phyloP scores from a whole-genome alignment of 2,329 filamentous ascomycete genomes.

The Aspergillus arachidicola region DNA sequence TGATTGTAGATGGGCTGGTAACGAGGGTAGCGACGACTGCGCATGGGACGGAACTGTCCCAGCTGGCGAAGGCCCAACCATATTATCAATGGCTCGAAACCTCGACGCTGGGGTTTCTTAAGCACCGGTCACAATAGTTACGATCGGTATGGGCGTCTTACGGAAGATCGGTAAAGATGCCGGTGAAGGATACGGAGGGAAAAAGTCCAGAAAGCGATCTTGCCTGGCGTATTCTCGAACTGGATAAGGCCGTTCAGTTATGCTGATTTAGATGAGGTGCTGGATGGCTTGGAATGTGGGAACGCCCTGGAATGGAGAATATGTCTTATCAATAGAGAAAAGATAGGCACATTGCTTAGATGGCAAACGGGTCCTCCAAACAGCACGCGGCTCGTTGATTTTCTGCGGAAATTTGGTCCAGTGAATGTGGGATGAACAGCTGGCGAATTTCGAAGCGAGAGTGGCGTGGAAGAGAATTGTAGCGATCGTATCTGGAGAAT shows the following conservation, averaged over 20 bases:
- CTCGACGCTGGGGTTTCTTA: conserved; percentile 12
- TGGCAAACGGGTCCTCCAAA: conserved; percentile 1
- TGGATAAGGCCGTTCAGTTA: not conserved
- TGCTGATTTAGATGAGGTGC: not conserved
- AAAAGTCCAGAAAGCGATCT: not conserved
- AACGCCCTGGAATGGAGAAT: conserved; percentile 11
- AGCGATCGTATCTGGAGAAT: conserved; percentile 1
- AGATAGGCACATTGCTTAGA: conserved; percentile 17
- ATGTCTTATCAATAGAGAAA: conserved; percentile 14
- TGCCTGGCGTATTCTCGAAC: not conserved
- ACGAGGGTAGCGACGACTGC: conserved; percentile 82
- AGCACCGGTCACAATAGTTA: not conserved
- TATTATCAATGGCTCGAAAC: conserved; percentile 25
- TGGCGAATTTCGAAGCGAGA: conserved; percentile 10
- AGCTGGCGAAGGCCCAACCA: conserved; percentile 44
- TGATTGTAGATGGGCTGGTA: conserved; percentile 70
- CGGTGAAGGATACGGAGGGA: not conserved
- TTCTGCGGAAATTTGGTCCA: not conserved
- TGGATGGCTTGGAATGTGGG: conserved; percentile 15
- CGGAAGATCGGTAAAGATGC: not conserved
- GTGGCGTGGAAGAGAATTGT: conserved; percentile 6
- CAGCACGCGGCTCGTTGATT: not conserved
- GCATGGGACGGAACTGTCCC: conserved; percentile 61
- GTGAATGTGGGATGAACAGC: conserved; percentile 4
- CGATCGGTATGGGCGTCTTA: not conserved